Evolutionary conservation across 371 early-diverging fungal species (phyloP), one percentile per base, ranked within the genome.

Genomic region (Saksenaea oblongispora): DNA sequence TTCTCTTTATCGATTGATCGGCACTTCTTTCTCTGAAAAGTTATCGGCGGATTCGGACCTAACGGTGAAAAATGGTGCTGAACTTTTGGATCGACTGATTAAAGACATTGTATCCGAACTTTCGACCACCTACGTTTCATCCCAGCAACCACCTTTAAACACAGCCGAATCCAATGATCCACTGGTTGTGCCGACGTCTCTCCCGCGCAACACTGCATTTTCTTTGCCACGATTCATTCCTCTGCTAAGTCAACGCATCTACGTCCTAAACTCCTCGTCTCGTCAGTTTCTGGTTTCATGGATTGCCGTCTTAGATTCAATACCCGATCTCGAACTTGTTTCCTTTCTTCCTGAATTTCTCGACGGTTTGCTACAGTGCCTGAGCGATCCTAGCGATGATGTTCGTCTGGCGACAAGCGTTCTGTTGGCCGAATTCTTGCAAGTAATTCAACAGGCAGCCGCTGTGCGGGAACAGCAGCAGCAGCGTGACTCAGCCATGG

Each of bases 41-140:
- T 72, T 93, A 27, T 82, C 89, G 5, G 90, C 94, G 0, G 98
- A 97, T 69, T 76, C 91, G 2, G 95, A 95, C 44, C 62, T 78
- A 41, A 89, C 89, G 1, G 96, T 96, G 24, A 95, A 90, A 73
- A 91, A 87, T 62, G 97, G 94, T 10, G 93, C 95, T 0, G 94
- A 93, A 35, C 80, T 95, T 24, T 74, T 97, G 56, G 94, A 97
- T 65, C 74, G 95, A 14, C 79, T 97, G 28, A 86, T 97, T 65
- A 95, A 94, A 76, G 97, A 97, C 66, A 91, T 97, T 69, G 95
- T 96, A 0, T 85, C 90, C 3, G 98, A 96, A 64, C 88, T 91
- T 27, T 84, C 94, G 4, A 84, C 87, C 0, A 89, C 88, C n/a
- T 92, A 87, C 62, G 65, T 79, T 51, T 55, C 78, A 28, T 67